phyloP scores from a whole-genome alignment of 2,329 filamentous ascomycete genomes.

The Xylaria sp. region DNA sequence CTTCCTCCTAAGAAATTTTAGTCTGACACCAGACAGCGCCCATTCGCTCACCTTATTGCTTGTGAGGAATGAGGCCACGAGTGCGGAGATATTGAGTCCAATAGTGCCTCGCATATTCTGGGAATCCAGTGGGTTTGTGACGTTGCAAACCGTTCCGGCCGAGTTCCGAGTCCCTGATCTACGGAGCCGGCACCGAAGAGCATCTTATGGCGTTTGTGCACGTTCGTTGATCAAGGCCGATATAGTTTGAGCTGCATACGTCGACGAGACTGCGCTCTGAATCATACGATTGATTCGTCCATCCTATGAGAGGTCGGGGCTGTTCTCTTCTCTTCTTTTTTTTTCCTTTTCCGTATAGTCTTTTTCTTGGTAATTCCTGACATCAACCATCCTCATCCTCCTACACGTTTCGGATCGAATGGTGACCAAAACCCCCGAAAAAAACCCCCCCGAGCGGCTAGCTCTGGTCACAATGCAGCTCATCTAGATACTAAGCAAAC shows the following conservation, averaged over 20 bases:
- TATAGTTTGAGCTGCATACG: slow-evolving; percentile 31
- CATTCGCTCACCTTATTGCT: not conserved
- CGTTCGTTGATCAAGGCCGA: slow-evolving; percentile 23
- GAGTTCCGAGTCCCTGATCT: slow-evolving; percentile 49
- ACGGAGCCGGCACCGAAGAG: slow-evolving; percentile 37
- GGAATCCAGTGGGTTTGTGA: slow-evolving; percentile 34
- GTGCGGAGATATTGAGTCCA: not conserved
- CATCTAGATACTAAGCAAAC: not conserved
- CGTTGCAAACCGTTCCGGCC: slow-evolving; percentile 40
- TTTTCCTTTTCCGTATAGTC: not conserved
- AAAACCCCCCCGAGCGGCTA: not conserved
- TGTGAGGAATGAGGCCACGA: not conserved
- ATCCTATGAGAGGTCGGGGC: not conserved
- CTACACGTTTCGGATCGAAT: slow-evolving; percentile 31
- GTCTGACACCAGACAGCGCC: not conserved
- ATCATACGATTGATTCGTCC: slow-evolving; percentile 23
- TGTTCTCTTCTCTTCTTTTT: not conserved
- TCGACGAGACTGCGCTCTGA: slow-evolving; percentile 13
- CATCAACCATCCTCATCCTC: not conserved
- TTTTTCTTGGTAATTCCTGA: slow-evolving; percentile 16
- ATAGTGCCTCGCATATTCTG: slow-evolving; percentile 29
- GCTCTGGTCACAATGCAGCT: slow-evolving; percentile 20
- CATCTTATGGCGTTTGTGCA: slow-evolving; percentile 19
- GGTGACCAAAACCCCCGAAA: not conserved
- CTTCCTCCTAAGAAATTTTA: not conserved